Conservation (phyloP, 2,329 filamentous ascomycete genomes). For the Fusarium phyllophilum region DNA sequence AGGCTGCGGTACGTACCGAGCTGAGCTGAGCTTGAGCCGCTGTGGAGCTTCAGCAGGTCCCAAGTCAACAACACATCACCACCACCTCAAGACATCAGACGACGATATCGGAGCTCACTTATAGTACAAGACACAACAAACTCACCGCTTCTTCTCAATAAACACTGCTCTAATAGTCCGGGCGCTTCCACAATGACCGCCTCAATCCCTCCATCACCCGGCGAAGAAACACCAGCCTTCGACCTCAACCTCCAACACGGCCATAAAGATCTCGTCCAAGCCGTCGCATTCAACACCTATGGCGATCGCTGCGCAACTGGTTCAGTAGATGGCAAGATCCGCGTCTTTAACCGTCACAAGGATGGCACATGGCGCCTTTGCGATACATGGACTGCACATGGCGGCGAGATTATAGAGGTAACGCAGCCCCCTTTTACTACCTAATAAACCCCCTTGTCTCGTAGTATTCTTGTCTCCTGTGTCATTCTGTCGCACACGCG, state of each 20-base stretch:
- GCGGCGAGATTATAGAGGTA: slow-evolving; percentile 89
- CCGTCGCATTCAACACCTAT: slow-evolving; percentile 90
- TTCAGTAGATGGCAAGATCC: slow-evolving; percentile 91
- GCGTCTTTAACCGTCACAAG: slow-evolving; percentile 87
- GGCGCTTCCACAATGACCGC: slow-evolving; percentile 41
- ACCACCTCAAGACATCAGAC: slow-evolving; percentile 12
- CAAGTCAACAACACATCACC: slow-evolving; percentile 37
- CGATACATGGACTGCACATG: slow-evolving; percentile 91
- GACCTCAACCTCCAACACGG: slow-evolving; percentile 75
- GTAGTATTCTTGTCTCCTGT: slow-evolving; percentile 14
- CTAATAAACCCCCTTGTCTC: slow-evolving; percentile 15
- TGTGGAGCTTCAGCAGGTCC: slow-evolving; percentile 33
- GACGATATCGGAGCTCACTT: slow-evolving; percentile 15
- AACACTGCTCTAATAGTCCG: not conserved
- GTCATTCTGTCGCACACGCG: slow-evolving; percentile 27
- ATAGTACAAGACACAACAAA: not conserved
- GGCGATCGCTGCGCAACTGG: slow-evolving; percentile 92
- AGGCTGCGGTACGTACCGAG: slow-evolving; percentile 31
- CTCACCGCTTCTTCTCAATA: not conserved
- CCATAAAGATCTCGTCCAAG: slow-evolving; percentile 83
- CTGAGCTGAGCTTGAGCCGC: slow-evolving; percentile 39
- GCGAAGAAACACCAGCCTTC: slow-evolving; percentile 60
- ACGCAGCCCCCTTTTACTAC: slow-evolving; percentile 44
- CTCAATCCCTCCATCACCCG: slow-evolving; percentile 49
- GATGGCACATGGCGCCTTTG: slow-evolving; percentile 81